phyloP scores from a whole-genome alignment of 2,329 filamentous ascomycete genomes.

The Penicillium rolfsii region DNA sequence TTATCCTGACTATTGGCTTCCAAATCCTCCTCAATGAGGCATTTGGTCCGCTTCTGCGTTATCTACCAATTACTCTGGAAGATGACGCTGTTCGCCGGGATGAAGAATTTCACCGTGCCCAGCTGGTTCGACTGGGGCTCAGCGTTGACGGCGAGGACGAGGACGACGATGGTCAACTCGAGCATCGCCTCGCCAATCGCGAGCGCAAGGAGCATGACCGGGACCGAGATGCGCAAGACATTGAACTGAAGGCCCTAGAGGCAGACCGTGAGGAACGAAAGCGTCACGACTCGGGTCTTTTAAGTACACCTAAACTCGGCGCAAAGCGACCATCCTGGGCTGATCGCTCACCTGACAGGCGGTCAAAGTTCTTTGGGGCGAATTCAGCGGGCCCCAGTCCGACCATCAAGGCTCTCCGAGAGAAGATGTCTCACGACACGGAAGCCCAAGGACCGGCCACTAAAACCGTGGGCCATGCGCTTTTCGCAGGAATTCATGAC shows the following conservation, averaged over 20 bases:
- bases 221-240: slow-evolving; percentile 51
- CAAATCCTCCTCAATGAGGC: slow-evolving; percentile 80
- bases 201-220: slow-evolving; percentile 46
- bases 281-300: slow-evolving; percentile 16
- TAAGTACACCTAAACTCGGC: slow-evolving; percentile 30
- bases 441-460: slow-evolving; percentile 68
- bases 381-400: slow-evolving; percentile 40
- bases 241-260: slow-evolving; percentile 50
- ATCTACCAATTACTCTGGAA: slow-evolving; percentile 91
- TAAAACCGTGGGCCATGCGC: slow-evolving; percentile 69
- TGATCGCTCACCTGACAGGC: slow-evolving; percentile 45
- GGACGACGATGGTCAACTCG: slow-evolving; percentile 51
- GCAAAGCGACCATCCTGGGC: slow-evolving; percentile 48
- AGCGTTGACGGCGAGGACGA: slow-evolving; percentile 58
- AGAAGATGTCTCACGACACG: slow-evolving; percentile 57
- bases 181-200: slow-evolving; percentile 51
- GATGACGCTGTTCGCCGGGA: slow-evolving; percentile 93
- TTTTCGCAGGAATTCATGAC: slow-evolving; percentile 86
- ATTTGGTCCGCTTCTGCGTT: slow-evolving; percentile 82
- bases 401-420: slow-evolving; percentile 38
- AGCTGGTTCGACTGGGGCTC: slow-evolving; percentile 70
- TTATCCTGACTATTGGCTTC: slow-evolving; percentile 72
- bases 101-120: slow-evolving; percentile 79
- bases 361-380: slow-evolving; percentile 45
- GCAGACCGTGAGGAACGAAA: slow-evolving; percentile 26